A percentile compares a stretch with the other conserved stretches of the same genome.
Conservation (phyloP, 768 basidiomycete species). For the Rubroboletus pulcherrimus region DNA sequence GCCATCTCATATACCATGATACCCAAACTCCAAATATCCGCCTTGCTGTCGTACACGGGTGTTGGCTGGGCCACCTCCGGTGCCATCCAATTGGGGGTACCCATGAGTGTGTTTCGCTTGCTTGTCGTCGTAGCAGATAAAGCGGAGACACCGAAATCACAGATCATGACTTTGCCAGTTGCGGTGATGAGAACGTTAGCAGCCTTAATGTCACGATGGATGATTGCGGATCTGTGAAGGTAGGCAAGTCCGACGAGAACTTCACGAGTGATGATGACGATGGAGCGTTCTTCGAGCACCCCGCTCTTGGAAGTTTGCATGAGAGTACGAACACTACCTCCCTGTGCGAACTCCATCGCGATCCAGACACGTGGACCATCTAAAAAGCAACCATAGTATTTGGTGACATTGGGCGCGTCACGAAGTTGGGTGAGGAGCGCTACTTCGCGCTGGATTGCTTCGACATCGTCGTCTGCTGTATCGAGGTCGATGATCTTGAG, state of each 20-base stretch:
- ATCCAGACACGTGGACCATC: conserved; percentile 98
- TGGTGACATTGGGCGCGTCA: conserved; percentile 86
- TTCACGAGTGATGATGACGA: conserved; percentile 84
- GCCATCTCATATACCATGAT: conserved; percentile 96
- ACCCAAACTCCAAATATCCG: conserved; percentile 97
- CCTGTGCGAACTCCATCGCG: conserved; percentile 95
- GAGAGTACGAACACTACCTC: conserved; percentile 88
- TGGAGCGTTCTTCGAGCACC: conserved; percentile 84
- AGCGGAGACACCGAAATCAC: conserved; percentile 98
- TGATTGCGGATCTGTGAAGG: conserved; percentile 90
- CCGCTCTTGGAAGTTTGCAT: conserved; percentile 82
- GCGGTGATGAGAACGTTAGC: conserved; percentile 93
- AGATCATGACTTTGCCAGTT: conserved; percentile 88
- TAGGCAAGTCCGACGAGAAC: conserved; percentile 83
- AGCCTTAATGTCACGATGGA: conserved; percentile 97
- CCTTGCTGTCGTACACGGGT: conserved; percentile 93
- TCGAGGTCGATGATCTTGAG: conserved; percentile 99
- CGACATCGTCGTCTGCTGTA: conserved; percentile 93
- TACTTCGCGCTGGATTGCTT: conserved; percentile 94
- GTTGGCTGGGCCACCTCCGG: conserved; percentile 91
- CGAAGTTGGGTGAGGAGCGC: conserved; percentile 86
- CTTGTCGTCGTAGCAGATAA: conserved; percentile 78
- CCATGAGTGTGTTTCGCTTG: conserved; percentile 94
- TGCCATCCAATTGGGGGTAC: conserved; percentile 99
- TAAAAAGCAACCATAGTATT: conserved; percentile 95